Base-by-base conservation (phyloP, 768 basidiomycete species). In the Scleroderma citrinum region DNA sequence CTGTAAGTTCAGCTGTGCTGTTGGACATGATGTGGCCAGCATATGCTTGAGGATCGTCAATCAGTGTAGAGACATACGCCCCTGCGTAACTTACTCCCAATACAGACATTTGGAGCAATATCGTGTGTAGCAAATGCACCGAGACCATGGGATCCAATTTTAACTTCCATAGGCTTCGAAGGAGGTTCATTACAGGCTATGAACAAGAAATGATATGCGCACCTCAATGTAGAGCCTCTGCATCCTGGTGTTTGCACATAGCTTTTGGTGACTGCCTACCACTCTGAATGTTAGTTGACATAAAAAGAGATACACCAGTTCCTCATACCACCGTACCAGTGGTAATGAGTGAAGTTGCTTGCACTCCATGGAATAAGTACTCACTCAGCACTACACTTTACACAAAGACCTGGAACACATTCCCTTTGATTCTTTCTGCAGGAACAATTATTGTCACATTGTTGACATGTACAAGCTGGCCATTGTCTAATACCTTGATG, bases 331-430 rank as follows among this genome's bases (percentile, higher is more conserved):
- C 66, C 68, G 44, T 8, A 39, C 11, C 21, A 7, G 1, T 35
- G 47, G 32, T 3, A n/a, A 47, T 12, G 2, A 7, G 34, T 24
- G 3, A 20, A 43, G 17, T 50, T 1, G 46, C 30, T 14, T 19
- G 0, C 1, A 47, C 30, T 7, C 3, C 24, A 1, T 3, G 34
- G 10, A 7, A 35, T 3, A 13, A 3, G 11, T 46, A 59, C 65
- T 55, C 46, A 73, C 74, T 71, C 64, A 48, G 75, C 70, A 60
- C 72, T 63, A 52, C 78, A 81, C 1, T 40, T 56, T 0, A 53
- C 29, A 56, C 81, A 83, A 5, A 75, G 46, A 10, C 77, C 77
- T 16, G 80, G 80, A 50, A 76, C 70, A 52, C 81, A 83, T 58
- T 82, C 80, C 42, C 75, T 66, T 0, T 23, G 36, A 0, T 56